phyloP scores from a whole-genome alignment of 2,329 filamentous ascomycete species.

The Pezicula rhizophila region DNA sequence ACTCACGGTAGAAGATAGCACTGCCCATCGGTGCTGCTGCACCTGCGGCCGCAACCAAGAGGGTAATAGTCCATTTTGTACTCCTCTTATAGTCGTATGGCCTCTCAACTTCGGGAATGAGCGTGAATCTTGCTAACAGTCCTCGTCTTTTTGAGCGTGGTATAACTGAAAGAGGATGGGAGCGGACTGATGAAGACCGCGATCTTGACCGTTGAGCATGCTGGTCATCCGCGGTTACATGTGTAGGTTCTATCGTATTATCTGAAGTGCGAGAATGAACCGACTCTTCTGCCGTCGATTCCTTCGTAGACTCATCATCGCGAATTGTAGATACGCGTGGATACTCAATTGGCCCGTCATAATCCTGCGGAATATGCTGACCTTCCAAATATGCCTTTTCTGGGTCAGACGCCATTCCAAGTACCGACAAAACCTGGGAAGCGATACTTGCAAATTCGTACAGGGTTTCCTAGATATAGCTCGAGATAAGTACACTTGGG shows the following conservation, averaged over 20 bases:
- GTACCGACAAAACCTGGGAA: not conserved
- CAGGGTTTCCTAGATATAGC: not conserved
- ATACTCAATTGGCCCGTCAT: slow-evolving; percentile 13
- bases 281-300: slow-evolving; percentile 6
- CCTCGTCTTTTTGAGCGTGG: slow-evolving; percentile 57
- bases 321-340: slow-evolving; percentile 10
- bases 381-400: slow-evolving; percentile 13
- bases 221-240: slow-evolving; percentile 1
- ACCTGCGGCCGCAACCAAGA: slow-evolving; percentile 70
- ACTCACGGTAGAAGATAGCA: slow-evolving; percentile 74
- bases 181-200: slow-evolving; percentile 33
- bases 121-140: slow-evolving; percentile 60
- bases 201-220: slow-evolving; percentile 20
- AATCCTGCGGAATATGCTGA: slow-evolving; percentile 11
- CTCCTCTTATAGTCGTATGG: slow-evolving; percentile 66
- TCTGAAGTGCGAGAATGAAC: slow-evolving; percentile 13
- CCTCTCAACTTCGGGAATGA: slow-evolving; percentile 74
- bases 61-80: slow-evolving; percentile 82
- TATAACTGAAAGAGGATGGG: slow-evolving; percentile 34
- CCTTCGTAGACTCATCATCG: slow-evolving; percentile 10
- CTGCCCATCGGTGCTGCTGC: slow-evolving; percentile 78
- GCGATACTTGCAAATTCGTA: not conserved
- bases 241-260: slow-evolving; percentile 10
- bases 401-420: slow-evolving; percentile 3
- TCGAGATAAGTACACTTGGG: not conserved